Base-by-base conservation (phyloP, 768 basidiomycete species). In the Daedaleopsis sinensis region DNA sequence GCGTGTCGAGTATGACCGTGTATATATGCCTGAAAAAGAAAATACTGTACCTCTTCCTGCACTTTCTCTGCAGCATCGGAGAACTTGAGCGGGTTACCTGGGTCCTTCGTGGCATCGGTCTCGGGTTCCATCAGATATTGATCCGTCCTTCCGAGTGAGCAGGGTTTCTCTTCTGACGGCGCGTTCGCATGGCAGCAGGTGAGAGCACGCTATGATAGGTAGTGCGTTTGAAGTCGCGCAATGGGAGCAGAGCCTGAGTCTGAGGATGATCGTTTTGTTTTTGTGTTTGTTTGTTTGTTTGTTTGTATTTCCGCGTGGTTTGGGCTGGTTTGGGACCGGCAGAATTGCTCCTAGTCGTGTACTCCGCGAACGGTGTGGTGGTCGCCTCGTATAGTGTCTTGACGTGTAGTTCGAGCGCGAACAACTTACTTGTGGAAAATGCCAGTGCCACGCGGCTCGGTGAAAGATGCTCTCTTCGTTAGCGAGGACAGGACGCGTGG, bases 401-500 rank as follows among this genome's bases (percentile, higher is more conserved):
- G 52, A 3, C 68, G 49, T 13, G 70, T 52, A 4, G 59, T 62
- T 21, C 58, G 63, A 16, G 62, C 49, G 9, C 36, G 24, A 4
- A 64, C 66, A 48, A 68, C n/a, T n/a, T n/a, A 68, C 1, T 52
- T 62, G 47, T 70, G 67, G n/a, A 59, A 47, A 24, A 70, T 50
- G 2, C n/a, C n/a, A n/a, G n/a, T n/a, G n/a, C n/a, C n/a, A n/a
- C n/a, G 66, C 66, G 10, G 67, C 63, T 37, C 66, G 67, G 55
- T 70, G 70, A 43, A 62, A 70, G n/a, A 70, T 58, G 2, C 60
- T 47, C 15, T 59, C 49, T 35, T 70, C 67, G 53, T 70, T 46
- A 5, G 62, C 47, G 10, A 24, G 36, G 23, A 70, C n/a, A 55
- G 57, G 67, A 68, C 12, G 18, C 21, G 47, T 58, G 53, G 8